Percentiles rank a stretch among this genome's conserved stretches.
Conservation (phyloP, 2,329 filamentous ascomycete genomes). For the Nigrograna mackinnonii region DNA sequence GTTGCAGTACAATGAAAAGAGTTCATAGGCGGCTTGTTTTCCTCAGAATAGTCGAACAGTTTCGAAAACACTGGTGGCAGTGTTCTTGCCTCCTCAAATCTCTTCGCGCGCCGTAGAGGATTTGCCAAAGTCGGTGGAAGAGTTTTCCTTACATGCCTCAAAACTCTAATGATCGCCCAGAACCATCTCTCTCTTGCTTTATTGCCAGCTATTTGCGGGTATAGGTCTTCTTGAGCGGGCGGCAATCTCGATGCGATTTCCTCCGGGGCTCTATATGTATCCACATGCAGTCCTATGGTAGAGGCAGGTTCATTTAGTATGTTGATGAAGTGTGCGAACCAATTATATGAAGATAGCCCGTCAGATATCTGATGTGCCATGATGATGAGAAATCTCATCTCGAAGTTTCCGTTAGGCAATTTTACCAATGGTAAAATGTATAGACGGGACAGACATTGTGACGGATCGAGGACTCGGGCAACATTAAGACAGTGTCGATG, state of each 20-base stretch:
- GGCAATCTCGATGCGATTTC: slow-evolving; percentile 38
- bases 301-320: slow-evolving; percentile 35
- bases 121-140: slow-evolving; percentile 46
- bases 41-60: slow-evolving; percentile 43
- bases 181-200: slow-evolving; percentile 49
- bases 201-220: slow-evolving; percentile 43
- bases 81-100: slow-evolving; percentile 15
- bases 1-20: slow-evolving; percentile 32
- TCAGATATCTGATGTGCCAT: slow-evolving; percentile 52
- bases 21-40: slow-evolving; percentile 39
- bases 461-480: slow-evolving; percentile 42
- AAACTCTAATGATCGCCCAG: slow-evolving; percentile 49
- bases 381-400: slow-evolving; percentile 42
- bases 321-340: slow-evolving; percentile 46
- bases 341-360: slow-evolving; percentile 45
- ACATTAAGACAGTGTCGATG: slow-evolving; percentile 47
- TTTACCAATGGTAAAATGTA: slow-evolving; percentile 41
- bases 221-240: slow-evolving; percentile 51
- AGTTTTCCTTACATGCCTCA: slow-evolving; percentile 46
- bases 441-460: slow-evolving; percentile 39
- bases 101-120: slow-evolving; percentile 37
- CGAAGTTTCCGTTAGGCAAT: slow-evolving; percentile 24
- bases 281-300: slow-evolving; percentile 22
- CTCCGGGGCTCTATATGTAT: slow-evolving; percentile 5
- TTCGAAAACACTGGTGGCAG: slow-evolving; percentile 35